Percentiles rank a stretch among this genome's conserved stretches.
Evolutionary conservation across 352 stramenopile species (phyloP).

Genomic region (Phytophthora pinifolia): DNA sequence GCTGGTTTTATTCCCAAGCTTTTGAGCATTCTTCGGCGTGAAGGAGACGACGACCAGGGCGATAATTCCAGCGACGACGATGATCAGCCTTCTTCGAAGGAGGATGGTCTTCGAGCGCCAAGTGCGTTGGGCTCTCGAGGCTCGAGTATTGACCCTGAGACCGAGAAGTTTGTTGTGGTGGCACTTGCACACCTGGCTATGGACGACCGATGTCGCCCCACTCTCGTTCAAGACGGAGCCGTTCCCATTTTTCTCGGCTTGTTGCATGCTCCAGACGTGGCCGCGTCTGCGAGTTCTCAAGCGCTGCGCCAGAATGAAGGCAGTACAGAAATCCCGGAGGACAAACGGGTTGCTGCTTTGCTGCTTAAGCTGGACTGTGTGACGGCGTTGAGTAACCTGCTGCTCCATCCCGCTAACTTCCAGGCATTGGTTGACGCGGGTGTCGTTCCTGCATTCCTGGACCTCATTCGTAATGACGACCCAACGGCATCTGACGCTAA

Average conservation of each 20-base stretch:
- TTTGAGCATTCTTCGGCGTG: slow-evolving; percentile 38
- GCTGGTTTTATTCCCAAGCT: slow-evolving; percentile 58
- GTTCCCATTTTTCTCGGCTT: slow-evolving; percentile 58
- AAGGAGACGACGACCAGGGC: slow-evolving; percentile 8
- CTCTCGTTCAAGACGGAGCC: slow-evolving; percentile 62
- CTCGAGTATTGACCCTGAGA: slow-evolving; percentile 48
- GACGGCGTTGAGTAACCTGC: slow-evolving; percentile 78
- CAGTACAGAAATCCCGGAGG: slow-evolving; percentile 13
- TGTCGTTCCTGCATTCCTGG: slow-evolving; percentile 67
- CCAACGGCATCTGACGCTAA: slow-evolving; percentile 13
- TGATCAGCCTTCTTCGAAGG: slow-evolving; percentile 6
- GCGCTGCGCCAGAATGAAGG: slow-evolving; percentile 11
- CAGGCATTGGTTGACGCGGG: slow-evolving; percentile 72
- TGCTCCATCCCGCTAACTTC: slow-evolving; percentile 83
- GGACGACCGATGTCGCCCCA: slow-evolving; percentile 66
- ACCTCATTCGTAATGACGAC: slow-evolving; percentile 48
- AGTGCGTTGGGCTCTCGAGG: neutral
- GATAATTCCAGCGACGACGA: slow-evolving; percentile 35
- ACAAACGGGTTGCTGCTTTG: slow-evolving; percentile 28
- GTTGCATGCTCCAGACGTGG: slow-evolving; percentile 30
- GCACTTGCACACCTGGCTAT: slow-evolving; percentile 69
- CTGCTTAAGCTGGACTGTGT: slow-evolving; percentile 81
- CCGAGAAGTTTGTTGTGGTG: slow-evolving; percentile 65
- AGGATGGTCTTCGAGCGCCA: neutral
- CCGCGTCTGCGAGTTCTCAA: neutral